Evolutionary conservation across 2,329 filamentous ascomycete genomes (phyloP), one percentile per base, ranked within the genome.

Genomic region (Cylindrodendrum hubeiense): DNA sequence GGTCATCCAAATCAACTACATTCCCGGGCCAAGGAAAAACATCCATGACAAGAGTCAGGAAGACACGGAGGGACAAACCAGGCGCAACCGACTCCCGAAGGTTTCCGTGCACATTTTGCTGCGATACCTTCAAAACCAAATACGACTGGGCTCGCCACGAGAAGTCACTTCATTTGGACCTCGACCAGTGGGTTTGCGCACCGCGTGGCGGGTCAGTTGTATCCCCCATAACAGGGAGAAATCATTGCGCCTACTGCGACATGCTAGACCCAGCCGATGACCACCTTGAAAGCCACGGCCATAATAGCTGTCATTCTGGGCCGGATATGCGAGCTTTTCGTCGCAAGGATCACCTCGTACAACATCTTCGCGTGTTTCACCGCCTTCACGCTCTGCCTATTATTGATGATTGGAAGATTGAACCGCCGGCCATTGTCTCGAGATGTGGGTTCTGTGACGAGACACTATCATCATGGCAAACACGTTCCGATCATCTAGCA

Each of bases 331-430:
- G 43, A 15, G 50, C 62, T 4, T 74, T 74, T 43, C 59, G 54
- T 3, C 61, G 73, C 9, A 74, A 73, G n/a, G 72, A 75, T 28
- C 72, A 74, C 46, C 64, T 75, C 3, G 58, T 68, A 5, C 73
- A 74, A 54, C 73, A 75, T 41, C 67, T 75, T 12, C 65, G 69
- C 17, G 60, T 63, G 6, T n/a, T 39, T 39, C 37, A 39, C 55
- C 63, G 67, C 13, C 24, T 69, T 7, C 82, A 83, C 76, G 75
- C 1, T 60, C 75, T 33, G 75, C 78, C 63, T 81, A 83, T 82
- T 79, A 86, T 50, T 72, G 75, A 71, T 13, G 56, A 60, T 24
- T 76, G 74, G 74, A 71, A 69, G 61, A 37, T 64, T 33, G 60
- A 71, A 21, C 47, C 58, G 3, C 51, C 57, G 5, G 33, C 63